phyloP scores from a whole-genome alignment of 192 early-diverging fungal species.

The Entophlyctis helioformis region DNA sequence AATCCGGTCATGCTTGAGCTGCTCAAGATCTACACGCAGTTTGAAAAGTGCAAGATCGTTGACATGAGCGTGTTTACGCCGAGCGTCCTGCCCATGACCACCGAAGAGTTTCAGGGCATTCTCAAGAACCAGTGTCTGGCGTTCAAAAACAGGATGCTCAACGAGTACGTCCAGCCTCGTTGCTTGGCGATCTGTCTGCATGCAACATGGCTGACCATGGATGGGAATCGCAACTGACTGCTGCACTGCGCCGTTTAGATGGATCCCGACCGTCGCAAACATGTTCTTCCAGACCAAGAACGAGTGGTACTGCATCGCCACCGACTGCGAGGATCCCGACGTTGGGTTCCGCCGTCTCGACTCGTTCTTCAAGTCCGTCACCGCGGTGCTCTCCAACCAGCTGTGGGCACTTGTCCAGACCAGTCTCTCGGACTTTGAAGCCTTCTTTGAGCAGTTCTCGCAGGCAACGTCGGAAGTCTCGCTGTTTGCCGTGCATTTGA shows the following conservation, averaged over 20 bases:
- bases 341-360: constrained; percentile 40
- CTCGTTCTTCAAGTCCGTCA: constrained; percentile 47
- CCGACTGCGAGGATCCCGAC: constrained; percentile 31
- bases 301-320: constrained; percentile 42
- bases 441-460: constrained; percentile 39
- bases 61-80: constrained; percentile 36
- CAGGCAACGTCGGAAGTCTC: constrained; percentile 24
- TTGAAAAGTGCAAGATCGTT: constrained; percentile 23
- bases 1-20: constrained; percentile 42
- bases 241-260: constrained; percentile 11
- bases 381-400: constrained; percentile 45
- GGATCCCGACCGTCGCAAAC: constrained; percentile 47
- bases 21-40: constrained; percentile 25
- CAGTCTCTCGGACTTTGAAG: constrained; percentile 37
- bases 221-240: neutral
- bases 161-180: constrained; percentile 29
- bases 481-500: constrained; percentile 35
- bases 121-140: constrained; percentile 36
- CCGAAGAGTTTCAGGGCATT: constrained; percentile 43
- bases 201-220: neutral
- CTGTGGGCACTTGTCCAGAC: constrained; percentile 34
- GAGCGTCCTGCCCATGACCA: constrained; percentile 33
- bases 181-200: too few species aligned
- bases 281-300: constrained; percentile 45
- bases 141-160: constrained; percentile 37